Evolutionary conservation across 192 early-diverging fungal species (phyloP).

Genomic region (Podila epicladia): DNA sequence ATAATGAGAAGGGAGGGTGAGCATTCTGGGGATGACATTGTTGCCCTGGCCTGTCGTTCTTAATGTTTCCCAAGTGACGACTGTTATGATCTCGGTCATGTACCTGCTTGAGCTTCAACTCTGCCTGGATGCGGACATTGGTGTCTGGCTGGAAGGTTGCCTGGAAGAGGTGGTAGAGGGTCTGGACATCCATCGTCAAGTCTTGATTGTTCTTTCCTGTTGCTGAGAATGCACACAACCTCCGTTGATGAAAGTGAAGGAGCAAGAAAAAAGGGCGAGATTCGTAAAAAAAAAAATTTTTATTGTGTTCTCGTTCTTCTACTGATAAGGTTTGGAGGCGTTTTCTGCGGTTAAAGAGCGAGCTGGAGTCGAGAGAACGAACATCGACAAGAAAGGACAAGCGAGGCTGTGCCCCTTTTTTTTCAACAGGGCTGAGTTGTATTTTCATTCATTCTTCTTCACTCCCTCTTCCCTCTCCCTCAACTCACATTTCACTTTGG

Average conservation of each 20-base stretch:
- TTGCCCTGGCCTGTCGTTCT: neutral
- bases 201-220: conserved; percentile 1
- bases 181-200: conserved; percentile 64
- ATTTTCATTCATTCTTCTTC: neutral
- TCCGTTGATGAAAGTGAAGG: neutral
- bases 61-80: neutral
- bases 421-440: no score
- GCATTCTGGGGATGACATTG: neutral
- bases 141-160: conserved; percentile 87
- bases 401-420: neutral
- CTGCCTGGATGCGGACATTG: conserved; percentile 83
- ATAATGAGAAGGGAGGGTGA: neutral
- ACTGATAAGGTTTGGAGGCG: no score
- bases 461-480: neutral
- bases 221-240: neutral
- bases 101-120: conserved; percentile 82
- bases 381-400: no score
- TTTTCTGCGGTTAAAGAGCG: neutral
- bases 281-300: conserved; percentile 5
- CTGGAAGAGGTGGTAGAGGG: conserved; percentile 77
- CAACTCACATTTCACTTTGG: neutral
- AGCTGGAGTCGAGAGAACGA: no score
- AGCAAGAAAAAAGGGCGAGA: neutral
- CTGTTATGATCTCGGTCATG: no score
- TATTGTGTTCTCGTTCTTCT: neutral